Conservation (phyloP, 2,329 filamentous ascomycete genomes). For the Colletotrichum lentis region DNA sequence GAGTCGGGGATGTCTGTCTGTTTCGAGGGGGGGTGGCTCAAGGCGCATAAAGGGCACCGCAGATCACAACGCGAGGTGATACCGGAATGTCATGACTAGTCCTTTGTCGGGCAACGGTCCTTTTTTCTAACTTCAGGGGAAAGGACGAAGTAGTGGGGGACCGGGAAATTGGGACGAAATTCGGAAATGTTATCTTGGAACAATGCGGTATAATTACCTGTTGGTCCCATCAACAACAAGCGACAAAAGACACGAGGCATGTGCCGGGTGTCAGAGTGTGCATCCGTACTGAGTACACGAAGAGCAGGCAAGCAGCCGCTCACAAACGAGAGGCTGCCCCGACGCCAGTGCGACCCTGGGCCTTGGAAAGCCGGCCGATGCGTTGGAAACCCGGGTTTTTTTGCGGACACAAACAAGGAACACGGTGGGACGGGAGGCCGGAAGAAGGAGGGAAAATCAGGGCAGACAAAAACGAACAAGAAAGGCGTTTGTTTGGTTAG, state of each 20-base stretch:
- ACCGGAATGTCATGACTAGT: constrained; percentile 34
- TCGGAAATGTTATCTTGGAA: constrained; percentile 9
- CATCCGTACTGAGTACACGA: neutral
- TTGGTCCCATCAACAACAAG: constrained; percentile 21
- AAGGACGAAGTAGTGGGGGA: neutral
- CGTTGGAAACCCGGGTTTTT: constrained; percentile 30
- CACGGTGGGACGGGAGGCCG: constrained; percentile 21
- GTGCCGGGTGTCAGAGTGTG: too few relatives aligned
- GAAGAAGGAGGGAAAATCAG: neutral
- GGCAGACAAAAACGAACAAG: constrained; percentile 16
- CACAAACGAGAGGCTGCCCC: constrained; percentile 14
- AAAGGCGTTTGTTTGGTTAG: constrained; percentile 19
- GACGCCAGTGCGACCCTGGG: constrained; percentile 25
- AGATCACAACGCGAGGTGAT: constrained; percentile 31
- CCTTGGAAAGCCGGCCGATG: constrained; percentile 28
- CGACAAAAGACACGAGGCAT: too few relatives aligned
- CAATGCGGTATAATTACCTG: constrained; percentile 23
- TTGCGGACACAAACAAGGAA: constrained; percentile 32
- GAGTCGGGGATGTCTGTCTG: constrained; percentile 25
- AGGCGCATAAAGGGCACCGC: constrained; percentile 32
- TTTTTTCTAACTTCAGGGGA: constrained; percentile 32
- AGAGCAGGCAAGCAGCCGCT: constrained; percentile 18
- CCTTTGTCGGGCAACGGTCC: constrained; percentile 19
- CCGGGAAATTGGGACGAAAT: constrained; percentile 27
- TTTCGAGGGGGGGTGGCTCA: neutral